Conservation (phyloP, 2,329 filamentous ascomycete species). For the Venturia oleaginea region DNA sequence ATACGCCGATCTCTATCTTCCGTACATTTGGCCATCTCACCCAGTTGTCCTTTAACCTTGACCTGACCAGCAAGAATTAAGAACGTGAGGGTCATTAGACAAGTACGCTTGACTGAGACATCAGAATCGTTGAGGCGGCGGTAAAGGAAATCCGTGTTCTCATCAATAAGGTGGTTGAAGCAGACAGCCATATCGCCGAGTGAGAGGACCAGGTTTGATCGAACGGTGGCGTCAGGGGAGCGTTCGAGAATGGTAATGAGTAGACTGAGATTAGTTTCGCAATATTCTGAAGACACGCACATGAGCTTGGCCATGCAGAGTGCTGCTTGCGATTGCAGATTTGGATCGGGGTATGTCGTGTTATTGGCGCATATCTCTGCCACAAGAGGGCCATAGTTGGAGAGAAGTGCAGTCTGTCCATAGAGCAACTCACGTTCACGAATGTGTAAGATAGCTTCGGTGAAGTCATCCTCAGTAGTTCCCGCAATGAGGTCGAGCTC, state of each 20-base stretch:
- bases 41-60: constrained; percentile 97
- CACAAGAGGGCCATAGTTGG: constrained; percentile 83
- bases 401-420: constrained; percentile 73
- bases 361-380: constrained; percentile 93
- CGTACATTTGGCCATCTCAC: constrained; percentile 98
- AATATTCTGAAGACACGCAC: constrained; percentile 96
- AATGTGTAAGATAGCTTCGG: constrained; percentile 75
- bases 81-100: constrained; percentile 97
- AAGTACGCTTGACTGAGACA: constrained; percentile 87
- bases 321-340: constrained; percentile 85
- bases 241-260: constrained; percentile 97
- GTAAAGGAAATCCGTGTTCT: constrained; percentile 98
- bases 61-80: constrained; percentile 94
- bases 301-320: constrained; percentile 95
- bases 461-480: constrained; percentile 90
- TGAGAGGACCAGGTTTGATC: constrained; percentile 93
- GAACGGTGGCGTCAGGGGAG: constrained; percentile 81
- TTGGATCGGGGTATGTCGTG: constrained; percentile 80
- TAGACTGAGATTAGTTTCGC: constrained; percentile 81
- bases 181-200: constrained; percentile 98
- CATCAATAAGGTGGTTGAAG: constrained; percentile 98
- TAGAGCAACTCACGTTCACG: constrained; percentile 78
- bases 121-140: constrained; percentile 83
- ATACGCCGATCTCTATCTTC: constrained; percentile 95
- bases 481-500: constrained; percentile 95